Evolutionary conservation across 2,329 filamentous ascomycete genomes (phyloP), one percentile per base, ranked within the genome.

Genomic region (Graphium sp.): DNA sequence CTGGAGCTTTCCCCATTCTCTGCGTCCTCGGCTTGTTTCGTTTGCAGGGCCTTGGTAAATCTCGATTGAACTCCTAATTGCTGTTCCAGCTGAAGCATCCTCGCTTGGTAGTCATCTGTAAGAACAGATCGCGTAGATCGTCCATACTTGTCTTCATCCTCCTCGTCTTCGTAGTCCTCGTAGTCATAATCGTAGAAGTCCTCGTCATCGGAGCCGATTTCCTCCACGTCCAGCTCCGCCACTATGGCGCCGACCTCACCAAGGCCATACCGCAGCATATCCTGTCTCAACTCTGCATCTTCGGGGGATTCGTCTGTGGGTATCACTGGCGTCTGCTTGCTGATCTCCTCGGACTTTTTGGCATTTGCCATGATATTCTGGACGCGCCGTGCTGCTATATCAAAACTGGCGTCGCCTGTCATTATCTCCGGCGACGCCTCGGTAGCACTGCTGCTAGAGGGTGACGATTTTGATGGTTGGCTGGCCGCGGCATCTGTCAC

Each of bases 241-340:
- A 98, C 89, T 5, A 98, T 80, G 11, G 89, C 89, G 11, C 98
- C 89, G 3, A 98, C 80, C 21, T 82, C 73, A 4, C 84, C 83
- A 32, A 98, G 75, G 48, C 95, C 87, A 45, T 95, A 98, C 36
- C 80, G 66, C 6, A 95, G 62, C 85, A 98, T 95, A 43, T 94
- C 75, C 32, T 75, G 70, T 5, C 89, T 74, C 15, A 93, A 51
- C 18, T 66, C 66, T 4, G 83, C 79, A 36, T 94, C 87, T 38
- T 92, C 84, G 9, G 67, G 60, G 0, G 76, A 70, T 41, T 98
- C 89, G 29, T 79, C 66, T 2, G 74, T 63, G 2, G 83, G 78
- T 10, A 79, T 64, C 9, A 83, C 55, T 2, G 53, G 46, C 1
- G 72, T 60, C 18, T 56, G 43, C 18, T 58, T 48, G 23, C 48